Percentiles rank a stretch among this genome's conserved stretches.
Conservation (phyloP, 345 rosid genomes). For the Hevea brasiliensis region DNA sequence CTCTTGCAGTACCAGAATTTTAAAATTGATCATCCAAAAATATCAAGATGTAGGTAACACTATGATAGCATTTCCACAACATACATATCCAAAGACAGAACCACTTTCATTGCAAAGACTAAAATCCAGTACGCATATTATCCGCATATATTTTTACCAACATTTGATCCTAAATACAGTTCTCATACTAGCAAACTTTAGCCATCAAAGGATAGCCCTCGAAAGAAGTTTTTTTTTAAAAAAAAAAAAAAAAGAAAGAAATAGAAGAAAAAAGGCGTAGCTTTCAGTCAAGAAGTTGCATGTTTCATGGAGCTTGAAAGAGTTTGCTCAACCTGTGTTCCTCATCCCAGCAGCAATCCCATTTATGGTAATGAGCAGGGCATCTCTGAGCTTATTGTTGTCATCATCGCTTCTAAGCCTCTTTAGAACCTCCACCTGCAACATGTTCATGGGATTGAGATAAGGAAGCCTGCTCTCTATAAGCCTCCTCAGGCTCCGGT, state of each 20-base stretch:
- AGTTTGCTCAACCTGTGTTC: conserved; percentile 51
- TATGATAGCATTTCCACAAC: too few relatives aligned
- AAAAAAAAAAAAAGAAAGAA: neutral
- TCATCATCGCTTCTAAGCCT: conserved; percentile 81
- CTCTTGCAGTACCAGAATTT: too few relatives aligned
- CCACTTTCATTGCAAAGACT: too few relatives aligned
- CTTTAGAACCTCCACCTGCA: conserved; percentile 90
- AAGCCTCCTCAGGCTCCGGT: conserved; percentile 79
- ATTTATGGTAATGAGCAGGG: conserved; percentile 85
- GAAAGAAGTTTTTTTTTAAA: neutral
- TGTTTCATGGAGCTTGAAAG: neutral
- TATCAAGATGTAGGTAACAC: too few relatives aligned
- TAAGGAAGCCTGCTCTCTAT: conserved; percentile 91
- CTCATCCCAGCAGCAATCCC: conserved; percentile 99
- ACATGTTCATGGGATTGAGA: conserved; percentile 84
- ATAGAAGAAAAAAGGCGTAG: neutral
- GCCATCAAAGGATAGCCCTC: neutral
- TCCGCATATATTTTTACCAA: neutral
- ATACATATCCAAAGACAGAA: too few relatives aligned
- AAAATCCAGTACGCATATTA: too few relatives aligned
- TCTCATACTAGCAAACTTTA: neutral
- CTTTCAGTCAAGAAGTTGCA: neutral
- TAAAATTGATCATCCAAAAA: too few relatives aligned
- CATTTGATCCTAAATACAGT: neutral
- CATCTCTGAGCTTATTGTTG: conserved; percentile 83